Conservation (phyloP, 2,329 filamentous ascomycete species). For the Knufia petricola region DNA sequence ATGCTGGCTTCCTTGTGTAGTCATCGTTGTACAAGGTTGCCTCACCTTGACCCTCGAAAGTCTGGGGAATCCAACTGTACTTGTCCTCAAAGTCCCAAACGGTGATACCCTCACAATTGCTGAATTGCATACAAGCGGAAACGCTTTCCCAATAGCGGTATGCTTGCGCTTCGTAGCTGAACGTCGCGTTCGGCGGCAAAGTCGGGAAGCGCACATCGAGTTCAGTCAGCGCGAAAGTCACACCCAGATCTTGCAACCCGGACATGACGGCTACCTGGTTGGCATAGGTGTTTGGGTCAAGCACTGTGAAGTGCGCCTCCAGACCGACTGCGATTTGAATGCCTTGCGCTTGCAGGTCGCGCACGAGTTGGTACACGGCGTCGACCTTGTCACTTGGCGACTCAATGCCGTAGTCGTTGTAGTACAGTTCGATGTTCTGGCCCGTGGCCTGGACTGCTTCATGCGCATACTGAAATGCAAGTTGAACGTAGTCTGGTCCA, state of each 20-base stretch:
- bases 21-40: constrained; percentile 35
- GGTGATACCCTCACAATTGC: not conserved
- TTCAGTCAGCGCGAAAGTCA: not conserved
- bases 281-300: constrained; percentile 14
- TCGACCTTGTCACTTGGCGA: constrained; percentile 27
- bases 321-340: constrained; percentile 37
- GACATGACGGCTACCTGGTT: constrained; percentile 27
- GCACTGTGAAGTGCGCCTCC: constrained; percentile 39
- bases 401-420: constrained; percentile 39
- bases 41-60: constrained; percentile 34
- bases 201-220: not conserved
- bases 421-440: constrained; percentile 28
- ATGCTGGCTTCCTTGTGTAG: constrained; percentile 39
- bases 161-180: not conserved
- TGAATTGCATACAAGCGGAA: not conserved
- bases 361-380: constrained; percentile 30
- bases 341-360: constrained; percentile 27
- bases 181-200: not conserved
- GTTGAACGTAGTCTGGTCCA: constrained; percentile 37
- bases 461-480: constrained; percentile 35
- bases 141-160: not conserved
- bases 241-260: not conserved
- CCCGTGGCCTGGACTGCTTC: constrained; percentile 29
- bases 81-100: not conserved
- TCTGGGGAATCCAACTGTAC: constrained; percentile 36